Evolutionary conservation across 768 basidiomycete genomes (phyloP), one percentile per base, ranked within the genome.

Genomic region (Mycena indigotica): DNA sequence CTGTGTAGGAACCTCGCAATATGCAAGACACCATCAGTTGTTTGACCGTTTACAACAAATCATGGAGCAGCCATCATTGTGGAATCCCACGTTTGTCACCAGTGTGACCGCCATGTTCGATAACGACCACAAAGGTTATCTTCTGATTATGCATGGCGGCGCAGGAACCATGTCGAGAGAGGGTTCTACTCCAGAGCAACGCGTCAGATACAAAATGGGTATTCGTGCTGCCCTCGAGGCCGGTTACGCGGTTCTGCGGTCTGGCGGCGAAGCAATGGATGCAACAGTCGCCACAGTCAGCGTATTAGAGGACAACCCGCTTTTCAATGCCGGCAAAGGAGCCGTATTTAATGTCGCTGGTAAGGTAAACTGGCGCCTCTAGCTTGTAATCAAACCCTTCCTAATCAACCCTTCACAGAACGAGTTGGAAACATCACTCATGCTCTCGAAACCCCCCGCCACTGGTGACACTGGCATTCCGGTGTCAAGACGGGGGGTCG

Each of bases 271-370:
- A 67, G 91, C 91, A 4, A 85, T 94, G 80, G 90, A 93, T 67
- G 91, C 92, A 17, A 84, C 80, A 4, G 85, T 88, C 3, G 86
- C 89, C 10, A 89, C 91, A 0, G 91, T 91, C 6, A 75, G 82
- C 0, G 70, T 77, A 16, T 74, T 94, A 80, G 91, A 93, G 92
- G 91, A 93, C 65, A 83, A 80, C 58, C 85, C 88, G 6, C 72
- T 93, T 17, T 93, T 93, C 74, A 93, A 93, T 64, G 73, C 85
- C 26, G 90, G 83, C 19, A 89, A 87, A 65, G 91, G 92, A 3
- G 87, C 91, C 8, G 91, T 93, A 17, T 93, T 91, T 75, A 93
- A 93, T 63, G 73, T 80, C 12, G 89, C 75, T 8, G 91, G 91
- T 44, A 91, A 91, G 79, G 90, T 89, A 53, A 41, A n/a, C 21